Evolutionary conservation across 2,329 filamentous ascomycete species (phyloP), one percentile per base, ranked within the genome.

Genomic region (Calonectria hawksworthii): DNA sequence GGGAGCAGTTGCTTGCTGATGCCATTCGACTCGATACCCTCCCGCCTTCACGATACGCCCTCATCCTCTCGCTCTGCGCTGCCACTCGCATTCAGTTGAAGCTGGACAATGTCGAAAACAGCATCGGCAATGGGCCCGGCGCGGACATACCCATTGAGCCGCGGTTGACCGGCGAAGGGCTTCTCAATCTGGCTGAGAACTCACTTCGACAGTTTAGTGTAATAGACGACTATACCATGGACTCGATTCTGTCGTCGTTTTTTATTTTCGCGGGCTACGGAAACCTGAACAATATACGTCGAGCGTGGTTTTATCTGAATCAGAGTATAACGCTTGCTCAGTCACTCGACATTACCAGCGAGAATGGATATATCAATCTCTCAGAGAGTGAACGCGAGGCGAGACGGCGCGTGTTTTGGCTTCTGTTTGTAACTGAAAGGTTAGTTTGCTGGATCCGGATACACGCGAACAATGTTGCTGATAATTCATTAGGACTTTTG

Each of bases 391-490:
- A 84, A 7, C 75, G 80, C 0, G 82, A 84, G n/a, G 80, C 74
- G 70, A 77, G 82, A 41, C 73, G 83, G 5, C 79, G 83, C 0
- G 77, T 84, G 6, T 83, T 85, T 32, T 85, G 84, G 84, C 77
- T 85, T 0, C 51, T 85, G 0, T 85, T 85, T 64, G 83, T 85
- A 0, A 83, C 83, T 14, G 83, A 84, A 68, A 72, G 83, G 82
- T 80, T 16, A 4, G 47, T 4, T 21, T 1, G 9, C 18, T 4
- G 1, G 1, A 1, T 5, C 0, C 4, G 0, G 2, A 13, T 11
- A 18, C 1, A 2, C 2, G 13, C 1, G 5, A 21, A 23, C 59
- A 0, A 0, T 28, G 0, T 54, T 64, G 75, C 0, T 13, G 1
- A 70, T 18, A 4, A 50, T 21, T 4, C 16, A n/a, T 9, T 36